A percentile compares a stretch with the other conserved stretches of the same genome.
Evolutionary conservation across 805 yeast genomes (phyloP).

Genomic region (Candida anglica): DNA sequence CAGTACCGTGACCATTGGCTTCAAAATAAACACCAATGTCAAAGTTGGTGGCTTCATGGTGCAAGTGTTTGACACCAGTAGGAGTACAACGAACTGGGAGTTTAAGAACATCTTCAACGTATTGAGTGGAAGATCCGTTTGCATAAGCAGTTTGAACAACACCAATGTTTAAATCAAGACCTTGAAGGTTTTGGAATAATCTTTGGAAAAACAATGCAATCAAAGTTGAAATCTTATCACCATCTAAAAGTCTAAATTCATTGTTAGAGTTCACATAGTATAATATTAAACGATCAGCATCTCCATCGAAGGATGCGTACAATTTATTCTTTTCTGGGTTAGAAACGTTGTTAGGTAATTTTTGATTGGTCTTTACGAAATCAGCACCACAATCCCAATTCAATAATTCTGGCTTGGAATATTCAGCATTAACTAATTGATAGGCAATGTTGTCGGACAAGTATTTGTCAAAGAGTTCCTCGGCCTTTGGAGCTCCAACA

Average conservation of each 20-base stretch:
- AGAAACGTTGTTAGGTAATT: slow-evolving; percentile 56
- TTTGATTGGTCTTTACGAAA: slow-evolving; percentile 86
- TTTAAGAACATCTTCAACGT: slow-evolving; percentile 53
- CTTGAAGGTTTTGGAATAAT: slow-evolving; percentile 41
- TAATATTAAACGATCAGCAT: slow-evolving; percentile 91
- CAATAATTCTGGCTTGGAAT: slow-evolving; percentile 50
- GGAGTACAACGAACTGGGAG: slow-evolving; percentile 86
- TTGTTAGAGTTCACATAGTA: slow-evolving; percentile 46
- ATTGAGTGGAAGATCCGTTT: slow-evolving; percentile 84
- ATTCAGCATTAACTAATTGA: slow-evolving; percentile 50
- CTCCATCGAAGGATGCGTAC: slow-evolving; percentile 91
- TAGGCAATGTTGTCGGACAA: slow-evolving; percentile 40
- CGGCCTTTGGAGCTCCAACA: slow-evolving; percentile 82
- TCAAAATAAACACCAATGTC: slow-evolving; percentile 95
- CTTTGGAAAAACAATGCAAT: slow-evolving; percentile 66
- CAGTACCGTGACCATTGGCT: slow-evolving; percentile 99
- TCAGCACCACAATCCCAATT: slow-evolving; percentile 93
- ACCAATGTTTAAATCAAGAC: slow-evolving; percentile 53
- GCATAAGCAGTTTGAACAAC: slow-evolving; percentile 98
- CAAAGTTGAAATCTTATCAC: slow-evolving; percentile 88
- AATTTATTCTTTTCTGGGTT: slow-evolving; percentile 44
- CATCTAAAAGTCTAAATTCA: slow-evolving; percentile 67
- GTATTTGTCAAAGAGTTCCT: slow-evolving; percentile 40
- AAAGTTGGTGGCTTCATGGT: slow-evolving; percentile 80
- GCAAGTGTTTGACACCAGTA: slow-evolving; percentile 95